Evolutionary conservation across 495 filamentous ascomycete species (phyloP).

Genomic region (Penicillium paxilli): DNA sequence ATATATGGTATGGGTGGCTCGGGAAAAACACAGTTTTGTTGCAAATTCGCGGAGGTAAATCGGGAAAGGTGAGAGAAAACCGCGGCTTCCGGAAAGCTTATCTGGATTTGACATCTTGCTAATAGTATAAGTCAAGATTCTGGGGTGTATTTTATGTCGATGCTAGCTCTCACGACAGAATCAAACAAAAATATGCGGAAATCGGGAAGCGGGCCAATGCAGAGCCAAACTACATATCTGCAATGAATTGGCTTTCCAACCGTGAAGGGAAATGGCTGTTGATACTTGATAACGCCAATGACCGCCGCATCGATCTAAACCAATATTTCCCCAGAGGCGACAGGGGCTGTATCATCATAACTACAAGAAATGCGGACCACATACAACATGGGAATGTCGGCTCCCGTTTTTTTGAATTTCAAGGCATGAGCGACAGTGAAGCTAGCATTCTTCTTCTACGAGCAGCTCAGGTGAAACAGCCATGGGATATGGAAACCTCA

Average conservation of each 20-base stretch:
- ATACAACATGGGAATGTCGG: conserved; percentile 28
- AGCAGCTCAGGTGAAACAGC: neutral
- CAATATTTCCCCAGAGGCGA: conserved; percentile 26
- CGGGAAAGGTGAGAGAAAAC: conserved; percentile 3
- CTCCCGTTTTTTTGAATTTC: conserved; percentile 26
- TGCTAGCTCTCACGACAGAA: neutral
- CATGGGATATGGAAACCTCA: conserved; percentile 4
- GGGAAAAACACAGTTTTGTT: conserved; percentile 37
- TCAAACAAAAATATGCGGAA: neutral
- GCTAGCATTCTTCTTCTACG: conserved; percentile 28
- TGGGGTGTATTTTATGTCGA: neutral
- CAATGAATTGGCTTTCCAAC: conserved; percentile 16
- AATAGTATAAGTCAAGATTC: neutral
- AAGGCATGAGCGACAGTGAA: conserved; percentile 29
- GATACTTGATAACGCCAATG: conserved; percentile 46
- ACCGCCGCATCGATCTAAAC: conserved; percentile 10
- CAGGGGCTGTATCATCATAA: conserved; percentile 27
- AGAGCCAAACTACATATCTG: neutral
- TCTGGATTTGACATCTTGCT: neutral
- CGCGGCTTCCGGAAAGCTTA: neutral
- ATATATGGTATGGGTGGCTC: conserved; percentile 36
- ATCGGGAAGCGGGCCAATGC: conserved; percentile 16
- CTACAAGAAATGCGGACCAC: conserved; percentile 8
- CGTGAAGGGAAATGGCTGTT: conserved; percentile 32
- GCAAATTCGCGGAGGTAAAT: conserved; percentile 35